Evolutionary conservation across 2,329 filamentous ascomycete genomes (phyloP), one percentile per base, ranked within the genome.

Genomic region (Aspergillus neoniger): DNA sequence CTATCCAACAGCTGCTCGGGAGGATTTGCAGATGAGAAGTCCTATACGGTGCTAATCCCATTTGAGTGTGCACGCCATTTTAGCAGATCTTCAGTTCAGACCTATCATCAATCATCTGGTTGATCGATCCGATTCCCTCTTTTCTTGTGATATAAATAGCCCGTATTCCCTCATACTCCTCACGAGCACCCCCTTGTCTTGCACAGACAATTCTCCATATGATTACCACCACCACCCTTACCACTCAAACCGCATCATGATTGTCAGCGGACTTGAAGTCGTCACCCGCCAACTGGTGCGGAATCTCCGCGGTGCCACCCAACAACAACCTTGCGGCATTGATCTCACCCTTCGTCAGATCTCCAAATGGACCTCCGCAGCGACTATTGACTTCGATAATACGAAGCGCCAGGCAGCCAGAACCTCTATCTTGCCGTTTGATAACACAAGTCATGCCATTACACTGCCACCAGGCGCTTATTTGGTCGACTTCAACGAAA

Each of bases 401-500:
- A 59, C 62, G 1, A 64, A 63, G 2, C 71, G 73, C 9, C 62
- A 66, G 32, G 63, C 43, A 14, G 50, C 61, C 28, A 59, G 60
- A 14, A 67, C 67, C 6, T 63, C 59, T 4, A 41, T 28, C 15
- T 14, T 72, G 5, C 39, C 52, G 0, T 73, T 73, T 32, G 39
- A 60, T 32, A 10, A 17, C 17, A 51, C 25, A 19, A 61, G 9
- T 17, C 38, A 62, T 21, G 32, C 51, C 19, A 57, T 76, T 38
- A 63, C 48, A 5, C 59, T 76, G 14, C 43, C 44, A 0, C 68
- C 58, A 32, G 77, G 77, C 1, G 65, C 74, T 1, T 80, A 80
- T 55, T 43, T 67, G 7, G 41, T 69, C 6, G 65, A 69, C 10
- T 70, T 80, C 67, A 79, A 79, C 52, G 78, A 81, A 60, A 72